Percentiles rank a stretch among this genome's conserved stretches.
phyloP scores from a whole-genome alignment of 1,284 basidiomycete species.

The Heterobasidion irregulare region DNA sequence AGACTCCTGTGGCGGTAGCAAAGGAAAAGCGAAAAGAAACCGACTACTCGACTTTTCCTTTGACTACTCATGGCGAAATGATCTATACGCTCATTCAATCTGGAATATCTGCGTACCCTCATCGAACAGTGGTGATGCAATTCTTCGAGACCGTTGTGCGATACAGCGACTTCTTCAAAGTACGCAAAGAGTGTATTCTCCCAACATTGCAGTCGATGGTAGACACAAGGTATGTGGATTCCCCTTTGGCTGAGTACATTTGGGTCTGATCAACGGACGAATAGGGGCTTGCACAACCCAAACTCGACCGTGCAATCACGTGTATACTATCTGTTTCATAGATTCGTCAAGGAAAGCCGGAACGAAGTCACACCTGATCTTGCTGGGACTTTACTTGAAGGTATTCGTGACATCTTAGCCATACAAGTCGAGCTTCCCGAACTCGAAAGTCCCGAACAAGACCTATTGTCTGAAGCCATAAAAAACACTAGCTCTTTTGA shows the following conservation, averaged over 20 bases:
- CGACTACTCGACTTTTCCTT: conserved; percentile 79
- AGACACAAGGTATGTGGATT: conserved; percentile 52
- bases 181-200: conserved; percentile 80
- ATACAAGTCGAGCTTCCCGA: conserved; percentile 63
- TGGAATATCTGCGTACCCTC: conserved; percentile 77
- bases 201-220: conserved; percentile 88
- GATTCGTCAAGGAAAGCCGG: conserved; percentile 84
- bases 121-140: conserved; percentile 85
- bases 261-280: neutral
- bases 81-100: conserved; percentile 80
- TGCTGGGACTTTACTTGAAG: conserved; percentile 63
- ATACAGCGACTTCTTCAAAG: conserved; percentile 95
- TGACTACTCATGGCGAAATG: conserved; percentile 90
- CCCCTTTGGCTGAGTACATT: neutral
- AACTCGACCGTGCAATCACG: conserved; percentile 70
- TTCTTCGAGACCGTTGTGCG: conserved; percentile 92
- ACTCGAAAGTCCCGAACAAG: conserved; percentile 49
- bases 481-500: conserved; percentile 58
- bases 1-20: conserved; percentile 52
- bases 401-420: conserved; percentile 64
- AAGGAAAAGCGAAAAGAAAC: conserved; percentile 61
- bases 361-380: conserved; percentile 76
- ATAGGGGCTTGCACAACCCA: conserved; percentile 85
- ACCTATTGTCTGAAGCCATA: conserved; percentile 67
- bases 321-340: conserved; percentile 88